Evolutionary conservation across 768 basidiomycete species (phyloP).

Genomic region (Auricularia heimuer): DNA sequence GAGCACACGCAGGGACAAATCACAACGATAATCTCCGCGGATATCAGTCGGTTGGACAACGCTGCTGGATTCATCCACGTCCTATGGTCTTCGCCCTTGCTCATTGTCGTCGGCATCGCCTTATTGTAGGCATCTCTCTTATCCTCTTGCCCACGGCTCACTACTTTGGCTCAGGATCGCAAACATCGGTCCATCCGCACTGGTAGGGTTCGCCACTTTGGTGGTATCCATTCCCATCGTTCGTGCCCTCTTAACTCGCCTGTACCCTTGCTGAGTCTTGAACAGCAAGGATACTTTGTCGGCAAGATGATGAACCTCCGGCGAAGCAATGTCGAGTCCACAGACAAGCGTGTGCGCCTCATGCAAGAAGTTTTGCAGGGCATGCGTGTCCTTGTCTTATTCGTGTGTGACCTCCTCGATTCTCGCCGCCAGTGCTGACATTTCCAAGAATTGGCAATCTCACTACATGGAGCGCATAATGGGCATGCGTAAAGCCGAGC

Average conservation of each 20-base stretch:
- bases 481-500: neutral
- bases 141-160: neutral
- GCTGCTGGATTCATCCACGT: neutral
- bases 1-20: constrained; percentile 57
- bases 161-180: neutral
- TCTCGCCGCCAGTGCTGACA: neutral
- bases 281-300: neutral
- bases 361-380: neutral
- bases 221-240: neutral
- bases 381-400: neutral
- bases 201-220: neutral
- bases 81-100: neutral
- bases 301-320: neutral
- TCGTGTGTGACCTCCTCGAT: neutral
- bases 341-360: neutral
- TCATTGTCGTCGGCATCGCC: neutral
- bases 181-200: neutral
- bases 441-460: neutral
- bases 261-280: neutral
- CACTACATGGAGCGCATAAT: neutral
- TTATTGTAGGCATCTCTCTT: neutral
- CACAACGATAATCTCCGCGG: constrained; percentile 56
- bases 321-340: neutral
- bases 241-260: neutral
- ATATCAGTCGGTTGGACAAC: neutral